A percentile compares a stretch with the other conserved stretches of the same genome.
phyloP scores from a whole-genome alignment of 2,329 filamentous ascomycete genomes.

The Ilyonectria sp. region DNA sequence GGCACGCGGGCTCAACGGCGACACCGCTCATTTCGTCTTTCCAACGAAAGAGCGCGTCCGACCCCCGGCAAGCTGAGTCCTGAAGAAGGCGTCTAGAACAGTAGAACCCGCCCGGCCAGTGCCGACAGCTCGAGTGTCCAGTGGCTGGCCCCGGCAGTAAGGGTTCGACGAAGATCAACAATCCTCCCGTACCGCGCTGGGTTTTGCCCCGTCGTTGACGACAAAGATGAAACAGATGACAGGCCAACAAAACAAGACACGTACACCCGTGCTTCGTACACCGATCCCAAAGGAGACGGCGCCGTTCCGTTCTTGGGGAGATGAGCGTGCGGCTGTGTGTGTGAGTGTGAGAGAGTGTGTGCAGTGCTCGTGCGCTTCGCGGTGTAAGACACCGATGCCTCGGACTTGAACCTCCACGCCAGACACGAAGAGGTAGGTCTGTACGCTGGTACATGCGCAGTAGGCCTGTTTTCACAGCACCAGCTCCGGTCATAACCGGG shows the following conservation, averaged over 20 bases:
- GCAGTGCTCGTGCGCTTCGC: slow-evolving; percentile 37
- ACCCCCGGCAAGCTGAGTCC: not conserved
- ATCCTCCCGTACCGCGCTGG: slow-evolving; percentile 19
- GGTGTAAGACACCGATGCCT: slow-evolving; percentile 34
- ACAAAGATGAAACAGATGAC: slow-evolving; percentile 44
- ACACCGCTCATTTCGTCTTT: slow-evolving; percentile 32
- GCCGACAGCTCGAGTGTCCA: no score
- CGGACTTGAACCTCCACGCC: slow-evolving; percentile 17
- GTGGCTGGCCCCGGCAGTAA: slow-evolving; percentile 1
- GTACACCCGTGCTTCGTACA: slow-evolving; percentile 33
- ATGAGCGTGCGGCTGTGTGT: slow-evolving; percentile 39
- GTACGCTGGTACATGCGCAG: slow-evolving; percentile 5
- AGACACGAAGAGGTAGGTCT: slow-evolving; percentile 1
- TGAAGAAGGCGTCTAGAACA: slow-evolving; percentile 4
- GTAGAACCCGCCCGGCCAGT: not conserved
- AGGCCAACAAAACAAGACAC: slow-evolving; percentile 44
- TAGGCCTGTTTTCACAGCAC: slow-evolving; percentile 13
- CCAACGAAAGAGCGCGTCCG: not conserved
- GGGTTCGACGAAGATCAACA: slow-evolving; percentile 4
- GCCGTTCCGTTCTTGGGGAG: slow-evolving; percentile 37
- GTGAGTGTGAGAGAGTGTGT: slow-evolving; percentile 21
- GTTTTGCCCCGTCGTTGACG: slow-evolving; percentile 18
- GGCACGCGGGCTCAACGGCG: slow-evolving; percentile 33
- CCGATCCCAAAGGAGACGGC: slow-evolving; percentile 35
- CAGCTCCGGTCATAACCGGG: slow-evolving; percentile 30